Percentiles rank a stretch among this genome's conserved stretches.
Conservation (phyloP, 345 rosid genomes). For the Passiflora organensis region DNA sequence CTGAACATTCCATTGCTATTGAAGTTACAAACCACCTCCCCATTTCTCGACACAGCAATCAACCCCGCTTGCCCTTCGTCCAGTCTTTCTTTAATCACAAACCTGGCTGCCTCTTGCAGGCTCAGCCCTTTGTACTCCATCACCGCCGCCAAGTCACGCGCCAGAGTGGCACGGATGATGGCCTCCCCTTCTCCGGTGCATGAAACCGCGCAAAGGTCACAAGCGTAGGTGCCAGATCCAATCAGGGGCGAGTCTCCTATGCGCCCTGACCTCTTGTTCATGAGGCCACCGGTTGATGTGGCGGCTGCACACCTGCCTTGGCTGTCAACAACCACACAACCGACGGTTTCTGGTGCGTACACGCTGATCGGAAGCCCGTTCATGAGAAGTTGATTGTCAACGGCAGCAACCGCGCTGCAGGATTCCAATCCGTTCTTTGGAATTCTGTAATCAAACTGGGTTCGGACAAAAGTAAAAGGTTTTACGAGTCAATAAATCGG, state of each 20-base stretch:
- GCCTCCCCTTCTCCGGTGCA: constrained; percentile 99
- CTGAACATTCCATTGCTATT: constrained; percentile 83
- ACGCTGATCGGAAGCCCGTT: constrained; percentile 88
- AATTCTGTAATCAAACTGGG: constrained; percentile 83
- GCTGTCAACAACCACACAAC: constrained; percentile 83
- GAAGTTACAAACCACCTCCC: constrained; percentile 85
- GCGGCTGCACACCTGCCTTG: constrained; percentile 86
- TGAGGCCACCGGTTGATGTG: constrained; percentile 90
- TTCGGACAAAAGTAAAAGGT: neutral
- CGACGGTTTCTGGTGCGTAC: constrained; percentile 92
- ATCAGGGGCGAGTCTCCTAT: constrained; percentile 95
- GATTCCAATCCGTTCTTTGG: constrained; percentile 39
- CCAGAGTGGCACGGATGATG: constrained; percentile 74
- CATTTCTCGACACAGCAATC: constrained; percentile 78
- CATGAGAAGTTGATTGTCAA: constrained; percentile 58
- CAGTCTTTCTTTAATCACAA: constrained; percentile 61
- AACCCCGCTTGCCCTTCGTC: constrained; percentile 82
- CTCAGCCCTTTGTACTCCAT: constrained; percentile 91
- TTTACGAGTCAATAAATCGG: neutral
- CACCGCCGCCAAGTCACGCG: constrained; percentile 90
- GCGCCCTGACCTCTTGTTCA: constrained; percentile 85
- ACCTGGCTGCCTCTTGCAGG: constrained; percentile 76
- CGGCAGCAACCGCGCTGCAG: constrained; percentile 57
- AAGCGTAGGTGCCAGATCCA: constrained; percentile 92
- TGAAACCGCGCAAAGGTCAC: constrained; percentile 69